These are phyloP conservation scores for Hanseniaspora guilliermondii DNA, from an alignment of 805 yeast genomes.

Conservation along the genomic window DNA sequence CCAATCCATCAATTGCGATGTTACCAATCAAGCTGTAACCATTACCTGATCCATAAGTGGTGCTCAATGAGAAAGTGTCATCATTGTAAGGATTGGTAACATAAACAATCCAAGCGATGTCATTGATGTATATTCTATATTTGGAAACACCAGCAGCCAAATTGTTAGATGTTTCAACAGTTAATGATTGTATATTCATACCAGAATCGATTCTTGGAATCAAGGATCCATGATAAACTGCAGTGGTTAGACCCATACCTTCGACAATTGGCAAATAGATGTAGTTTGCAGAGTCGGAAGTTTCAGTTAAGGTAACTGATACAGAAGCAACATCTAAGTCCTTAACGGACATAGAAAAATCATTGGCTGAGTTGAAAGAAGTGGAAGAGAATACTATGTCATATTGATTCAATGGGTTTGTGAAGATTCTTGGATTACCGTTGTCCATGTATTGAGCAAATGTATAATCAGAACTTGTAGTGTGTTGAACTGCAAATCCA, in stretches of 20 bases:
- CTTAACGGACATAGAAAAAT: slow-evolving; percentile 33
- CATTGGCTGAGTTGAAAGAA: slow-evolving; percentile 30
- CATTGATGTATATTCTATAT: slow-evolving; percentile 40
- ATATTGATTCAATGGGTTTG: slow-evolving; percentile 44
- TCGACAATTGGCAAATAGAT: slow-evolving; percentile 42
- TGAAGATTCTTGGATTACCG: slow-evolving; percentile 34
- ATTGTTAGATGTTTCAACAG: slow-evolving; percentile 26
- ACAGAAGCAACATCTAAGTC: slow-evolving; percentile 43
- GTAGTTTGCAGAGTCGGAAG: slow-evolving; percentile 25
- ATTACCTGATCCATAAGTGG: slow-evolving; percentile 26
- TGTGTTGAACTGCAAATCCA: slow-evolving; percentile 55
- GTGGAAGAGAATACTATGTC: slow-evolving; percentile 46
- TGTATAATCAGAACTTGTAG: slow-evolving; percentile 33
- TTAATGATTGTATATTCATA: slow-evolving; percentile 34
- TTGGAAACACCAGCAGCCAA: slow-evolving; percentile 34
- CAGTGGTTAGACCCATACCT: slow-evolving; percentile 50
- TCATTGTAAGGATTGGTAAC: slow-evolving; percentile 30
- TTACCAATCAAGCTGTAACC: slow-evolving; percentile 31
- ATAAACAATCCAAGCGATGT: slow-evolving; percentile 41
- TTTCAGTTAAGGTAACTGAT: slow-evolving; percentile 30
- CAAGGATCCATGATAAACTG: slow-evolving; percentile 37
- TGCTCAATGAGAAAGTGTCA: slow-evolving; percentile 16
- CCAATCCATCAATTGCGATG: slow-evolving; percentile 27
- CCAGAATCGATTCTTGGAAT: slow-evolving; percentile 36
- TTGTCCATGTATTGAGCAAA: slow-evolving; percentile 38